These are phyloP conservation scores for Panicum miliaceum DNA, from an alignment of 176 grass and related monocot species.

Conservation along the genomic window DNA sequence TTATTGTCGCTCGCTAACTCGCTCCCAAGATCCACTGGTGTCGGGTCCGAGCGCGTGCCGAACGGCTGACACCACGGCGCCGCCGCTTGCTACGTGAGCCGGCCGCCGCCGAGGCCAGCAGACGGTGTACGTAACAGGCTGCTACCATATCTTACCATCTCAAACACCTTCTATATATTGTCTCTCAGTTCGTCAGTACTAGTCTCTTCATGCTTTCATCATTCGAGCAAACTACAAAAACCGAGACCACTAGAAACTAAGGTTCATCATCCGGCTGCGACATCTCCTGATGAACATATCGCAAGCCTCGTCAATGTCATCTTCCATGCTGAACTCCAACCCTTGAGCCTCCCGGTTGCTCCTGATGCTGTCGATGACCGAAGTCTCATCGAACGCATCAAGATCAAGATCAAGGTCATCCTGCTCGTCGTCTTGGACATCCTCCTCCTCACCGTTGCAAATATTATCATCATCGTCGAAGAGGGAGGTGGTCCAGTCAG, in stretches of 20 bases:
- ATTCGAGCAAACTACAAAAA: neutral
- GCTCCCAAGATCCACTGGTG: too few relatives aligned
- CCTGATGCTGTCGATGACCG: conserved; percentile 70
- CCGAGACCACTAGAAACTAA: neutral
- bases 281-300: conserved; percentile 79
- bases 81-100: too few relatives aligned
- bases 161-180: neutral
- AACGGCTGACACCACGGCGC: too few relatives aligned
- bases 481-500: conserved; percentile 41
- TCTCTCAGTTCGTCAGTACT: neutral
- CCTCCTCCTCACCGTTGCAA: neutral
- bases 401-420: conserved; percentile 25
- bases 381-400: conserved; percentile 12
- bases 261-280: conserved; percentile 54
- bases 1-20: too few relatives aligned
- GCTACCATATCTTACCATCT: neutral
- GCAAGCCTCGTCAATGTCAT: conserved; percentile 71
- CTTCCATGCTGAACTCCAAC: conserved; percentile 66
- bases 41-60: too few relatives aligned
- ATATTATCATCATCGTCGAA: conserved; percentile 40
- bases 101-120: too few relatives aligned
- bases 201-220: neutral
- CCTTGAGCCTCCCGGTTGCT: conserved; percentile 53
- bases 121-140: too few relatives aligned
- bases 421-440: neutral